phyloP scores from a whole-genome alignment of 352 stramenopile species.

The Phytophthora aleatoria region DNA sequence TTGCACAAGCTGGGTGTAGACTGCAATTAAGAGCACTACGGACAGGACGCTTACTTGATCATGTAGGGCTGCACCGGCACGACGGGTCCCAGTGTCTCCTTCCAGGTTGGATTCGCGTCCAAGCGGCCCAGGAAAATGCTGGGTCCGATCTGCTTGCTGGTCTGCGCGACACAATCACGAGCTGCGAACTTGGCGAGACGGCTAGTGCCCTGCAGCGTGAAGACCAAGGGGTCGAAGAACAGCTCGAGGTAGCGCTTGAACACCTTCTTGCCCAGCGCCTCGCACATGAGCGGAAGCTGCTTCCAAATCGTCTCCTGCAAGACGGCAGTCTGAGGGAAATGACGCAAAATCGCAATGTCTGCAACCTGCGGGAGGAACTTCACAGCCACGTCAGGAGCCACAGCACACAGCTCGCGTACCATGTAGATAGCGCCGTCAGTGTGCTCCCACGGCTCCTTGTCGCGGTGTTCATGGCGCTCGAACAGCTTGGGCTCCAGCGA shows the following conservation, averaged over 20 bases:
- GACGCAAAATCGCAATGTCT: constrained; percentile 74
- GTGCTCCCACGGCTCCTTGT: constrained; percentile 94
- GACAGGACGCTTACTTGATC: constrained; percentile 22
- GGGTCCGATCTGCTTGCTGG: constrained; percentile 80
- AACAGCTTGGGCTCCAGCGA: constrained; percentile 94
- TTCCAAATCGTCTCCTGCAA: constrained; percentile 89
- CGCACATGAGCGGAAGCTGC: constrained; percentile 74
- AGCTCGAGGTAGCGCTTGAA: constrained; percentile 88
- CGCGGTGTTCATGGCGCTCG: constrained; percentile 83
- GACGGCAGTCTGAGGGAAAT: constrained; percentile 75
- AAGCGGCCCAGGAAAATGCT: constrained; percentile 84
- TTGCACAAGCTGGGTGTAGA: too few relatives aligned
- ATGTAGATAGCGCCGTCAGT: constrained; percentile 96
- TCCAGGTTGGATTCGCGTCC: constrained; percentile 71
- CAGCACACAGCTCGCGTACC: constrained; percentile 90
- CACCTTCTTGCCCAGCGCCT: constrained; percentile 76
- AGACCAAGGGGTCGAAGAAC: constrained; percentile 85
- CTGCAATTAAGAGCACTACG: too few relatives aligned
- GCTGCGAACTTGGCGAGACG: constrained; percentile 76
- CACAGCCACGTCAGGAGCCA: constrained; percentile 59
- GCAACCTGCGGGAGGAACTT: constrained; percentile 61
- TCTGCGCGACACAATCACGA: constrained; percentile 71
- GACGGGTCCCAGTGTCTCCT: constrained; percentile 55
- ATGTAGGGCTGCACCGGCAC: constrained; percentile 41
- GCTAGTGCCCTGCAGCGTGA: constrained; percentile 76